A percentile compares a stretch with the other conserved stretches of the same genome.
These are phyloP conservation scores for Gliomastix tumulicola DNA, from an alignment of 2,329 filamentous ascomycete genomes.

Conservation along the genomic window DNA sequence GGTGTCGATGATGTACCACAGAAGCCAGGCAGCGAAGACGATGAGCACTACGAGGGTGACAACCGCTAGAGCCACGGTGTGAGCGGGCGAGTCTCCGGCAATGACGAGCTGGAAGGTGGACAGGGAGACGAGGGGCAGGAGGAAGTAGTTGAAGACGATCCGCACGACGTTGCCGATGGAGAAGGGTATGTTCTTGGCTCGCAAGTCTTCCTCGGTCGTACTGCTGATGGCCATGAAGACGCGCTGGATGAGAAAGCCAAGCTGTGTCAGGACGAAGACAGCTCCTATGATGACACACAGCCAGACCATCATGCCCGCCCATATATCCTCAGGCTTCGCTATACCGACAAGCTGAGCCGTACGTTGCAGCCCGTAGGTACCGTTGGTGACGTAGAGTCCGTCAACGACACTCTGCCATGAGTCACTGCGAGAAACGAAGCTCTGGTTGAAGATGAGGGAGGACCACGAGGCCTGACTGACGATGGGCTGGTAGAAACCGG, in stretches of 20 bases:
- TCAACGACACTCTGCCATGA: slow-evolving; percentile 66
- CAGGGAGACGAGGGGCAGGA: slow-evolving; percentile 78
- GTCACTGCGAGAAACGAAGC: slow-evolving; percentile 64
- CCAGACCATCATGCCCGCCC: slow-evolving; percentile 93
- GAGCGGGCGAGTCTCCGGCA: slow-evolving; percentile 58
- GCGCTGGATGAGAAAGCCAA: slow-evolving; percentile 73
- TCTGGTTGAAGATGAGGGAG: slow-evolving; percentile 85
- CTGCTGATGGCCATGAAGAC: slow-evolving; percentile 63
- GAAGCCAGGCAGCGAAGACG: slow-evolving; percentile 69
- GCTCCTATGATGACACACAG: slow-evolving; percentile 68
- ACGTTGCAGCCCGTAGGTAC: slow-evolving; percentile 70
- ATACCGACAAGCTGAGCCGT: slow-evolving; percentile 81
- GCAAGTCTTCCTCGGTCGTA: slow-evolving; percentile 77
- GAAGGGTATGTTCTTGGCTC: slow-evolving; percentile 88
- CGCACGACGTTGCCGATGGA: slow-evolving; percentile 72
- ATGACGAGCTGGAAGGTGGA: slow-evolving; percentile 90
- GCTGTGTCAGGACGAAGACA: slow-evolving; percentile 63
- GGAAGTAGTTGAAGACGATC: slow-evolving; percentile 86
- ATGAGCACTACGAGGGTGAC: slow-evolving; percentile 68
- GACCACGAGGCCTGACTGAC: slow-evolving; percentile 88
- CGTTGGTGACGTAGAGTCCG: slow-evolving; percentile 78
- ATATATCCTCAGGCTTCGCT: slow-evolving; percentile 68
- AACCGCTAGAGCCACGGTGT: slow-evolving; percentile 67
- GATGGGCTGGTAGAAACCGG: slow-evolving; percentile 89
- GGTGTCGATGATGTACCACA: slow-evolving; percentile 72